Percentiles rank a stretch among this genome's conserved stretches.
These are phyloP conservation scores for Clausena lansium DNA, from an alignment of 345 rosid genomes.

Conservation along the genomic window DNA sequence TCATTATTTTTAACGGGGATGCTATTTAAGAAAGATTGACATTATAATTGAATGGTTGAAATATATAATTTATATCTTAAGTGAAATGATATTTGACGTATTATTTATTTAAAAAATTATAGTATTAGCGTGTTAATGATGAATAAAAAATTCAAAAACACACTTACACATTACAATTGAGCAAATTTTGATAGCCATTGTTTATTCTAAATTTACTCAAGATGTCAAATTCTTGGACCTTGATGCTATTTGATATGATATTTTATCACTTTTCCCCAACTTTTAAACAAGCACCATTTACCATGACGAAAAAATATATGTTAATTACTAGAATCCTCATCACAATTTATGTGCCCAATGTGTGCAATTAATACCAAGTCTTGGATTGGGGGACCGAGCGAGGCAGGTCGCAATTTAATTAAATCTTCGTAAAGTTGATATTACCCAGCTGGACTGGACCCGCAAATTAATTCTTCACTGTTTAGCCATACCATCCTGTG, in stretches of 20 bases:
- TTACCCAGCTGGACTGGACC: neutral
- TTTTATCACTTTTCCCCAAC: neutral
- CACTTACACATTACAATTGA: too few species aligned
- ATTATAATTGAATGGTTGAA: too few species aligned
- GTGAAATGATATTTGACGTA: too few species aligned
- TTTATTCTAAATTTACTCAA: neutral
- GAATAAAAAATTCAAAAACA: too few species aligned
- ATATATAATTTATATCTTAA: too few species aligned
- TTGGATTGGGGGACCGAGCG: constrained; percentile 6
- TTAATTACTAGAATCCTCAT: neutral
- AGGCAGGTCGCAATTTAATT: neutral
- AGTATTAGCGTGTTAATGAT: too few species aligned
- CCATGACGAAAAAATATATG: neutral
- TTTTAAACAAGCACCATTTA: too few species aligned
- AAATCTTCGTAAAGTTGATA: neutral
- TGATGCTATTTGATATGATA: too few species aligned
- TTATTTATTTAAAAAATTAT: too few species aligned
- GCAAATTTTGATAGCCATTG: too few species aligned
- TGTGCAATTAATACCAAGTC: constrained; percentile 28
- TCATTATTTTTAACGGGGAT: too few species aligned
- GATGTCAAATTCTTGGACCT: neutral
- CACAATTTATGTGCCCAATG: constrained; percentile 23
- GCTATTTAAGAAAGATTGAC: too few species aligned
- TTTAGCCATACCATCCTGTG: neutral
- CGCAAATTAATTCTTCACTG: constrained; percentile 15